Conservation (phyloP, 495 filamentous ascomycete species). For the Trichocladium uniseriatum region DNA sequence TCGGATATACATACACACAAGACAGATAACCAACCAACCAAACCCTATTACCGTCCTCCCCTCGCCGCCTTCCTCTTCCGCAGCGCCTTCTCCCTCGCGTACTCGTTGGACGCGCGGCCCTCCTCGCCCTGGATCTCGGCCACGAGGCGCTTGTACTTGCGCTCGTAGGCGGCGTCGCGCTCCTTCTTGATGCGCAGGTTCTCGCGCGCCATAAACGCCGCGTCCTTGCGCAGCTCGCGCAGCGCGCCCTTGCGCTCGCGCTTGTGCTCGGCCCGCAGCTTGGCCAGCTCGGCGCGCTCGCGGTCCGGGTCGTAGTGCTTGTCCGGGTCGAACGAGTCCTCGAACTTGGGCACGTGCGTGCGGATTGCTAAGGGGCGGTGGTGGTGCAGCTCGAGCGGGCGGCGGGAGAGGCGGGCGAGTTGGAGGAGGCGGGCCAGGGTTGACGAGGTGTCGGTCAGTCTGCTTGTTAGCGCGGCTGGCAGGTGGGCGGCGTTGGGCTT, state of each 20-base stretch:
- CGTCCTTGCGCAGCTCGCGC: slow-evolving; percentile 89
- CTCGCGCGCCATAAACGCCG: slow-evolving; percentile 82
- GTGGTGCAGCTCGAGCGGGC: slow-evolving; percentile 78
- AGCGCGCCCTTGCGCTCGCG: slow-evolving; percentile 90
- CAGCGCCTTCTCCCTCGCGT: slow-evolving; percentile 73
- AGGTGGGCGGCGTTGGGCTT: slow-evolving; percentile 44
- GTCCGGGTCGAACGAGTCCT: slow-evolving; percentile 86
- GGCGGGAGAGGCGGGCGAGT: slow-evolving; percentile 51
- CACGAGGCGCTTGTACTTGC: slow-evolving; percentile 84
- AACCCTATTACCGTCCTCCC: slow-evolving; percentile 8
- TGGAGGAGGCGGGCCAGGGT: slow-evolving; percentile 43
- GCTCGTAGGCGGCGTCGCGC: slow-evolving; percentile 79
- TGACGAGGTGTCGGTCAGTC: slow-evolving; percentile 31
- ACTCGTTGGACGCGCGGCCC: slow-evolving; percentile 73
- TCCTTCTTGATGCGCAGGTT: slow-evolving; percentile 85
- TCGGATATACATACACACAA: background rate
- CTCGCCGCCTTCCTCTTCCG: slow-evolving; percentile 56
- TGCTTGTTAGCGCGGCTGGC: slow-evolving; percentile 29
- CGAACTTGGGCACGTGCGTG: slow-evolving; percentile 86
- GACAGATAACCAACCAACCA: background rate
- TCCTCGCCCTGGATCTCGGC: slow-evolving; percentile 94
- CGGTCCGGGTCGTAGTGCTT: slow-evolving; percentile 92
- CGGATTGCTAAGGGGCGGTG: slow-evolving; percentile 85
- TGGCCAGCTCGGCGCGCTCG: slow-evolving; percentile 71
- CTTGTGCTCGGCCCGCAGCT: slow-evolving; percentile 83